Base-by-base conservation (phyloP, 2,329 filamentous ascomycete species). In the Chalaropsis ovoidea region DNA sequence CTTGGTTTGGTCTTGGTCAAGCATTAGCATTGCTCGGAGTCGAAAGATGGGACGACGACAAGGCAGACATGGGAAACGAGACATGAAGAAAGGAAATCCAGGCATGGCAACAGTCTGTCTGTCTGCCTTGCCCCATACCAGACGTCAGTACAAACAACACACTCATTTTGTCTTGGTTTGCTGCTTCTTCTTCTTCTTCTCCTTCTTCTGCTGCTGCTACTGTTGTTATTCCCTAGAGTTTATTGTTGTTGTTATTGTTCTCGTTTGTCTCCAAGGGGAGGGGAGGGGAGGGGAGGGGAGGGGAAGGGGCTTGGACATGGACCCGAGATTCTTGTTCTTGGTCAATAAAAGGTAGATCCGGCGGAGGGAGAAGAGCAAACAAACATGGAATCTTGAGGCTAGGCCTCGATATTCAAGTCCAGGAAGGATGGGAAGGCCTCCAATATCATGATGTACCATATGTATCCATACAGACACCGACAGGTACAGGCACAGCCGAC, bases 51-150 rank as follows among this genome's bases (percentile, higher is more conserved):
- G 58, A 42, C 13, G 58, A 42, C 13, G 58, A 41, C 41, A 42
- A 42, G 58, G 41, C 58, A 61, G 58, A 43, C 58, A 61, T 22
- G 10, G 35, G 13, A 61, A 61, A 61, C 58, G 43, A n/a, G 17
- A 31, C 10, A 10, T 1, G n/a, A 8, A 56, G 27, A 56, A n/a
- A 56, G 52, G 8, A 22, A 56, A 4, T 13, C 27, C 13, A 7
- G 52, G 17, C 24, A 52, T 39, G 8, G 4, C 8, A 10, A 7
- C 8, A 10, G 35, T 10, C 35, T 8, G 8, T 10, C 35, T 39
- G n/a, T n/a, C n/a, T n/a, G n/a, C n/a, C n/a, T n/a, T n/a, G n/a
- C n/a, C n/a, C n/a, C n/a, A n/a, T n/a, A n/a, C n/a, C n/a, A n/a
- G n/a, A n/a, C n/a, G n/a, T n/a, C n/a, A n/a, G n/a, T n/a, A 35